Evolutionary conservation across 169 alveolate species (phyloP).

Genomic region (Eimeria falciformis): DNA sequence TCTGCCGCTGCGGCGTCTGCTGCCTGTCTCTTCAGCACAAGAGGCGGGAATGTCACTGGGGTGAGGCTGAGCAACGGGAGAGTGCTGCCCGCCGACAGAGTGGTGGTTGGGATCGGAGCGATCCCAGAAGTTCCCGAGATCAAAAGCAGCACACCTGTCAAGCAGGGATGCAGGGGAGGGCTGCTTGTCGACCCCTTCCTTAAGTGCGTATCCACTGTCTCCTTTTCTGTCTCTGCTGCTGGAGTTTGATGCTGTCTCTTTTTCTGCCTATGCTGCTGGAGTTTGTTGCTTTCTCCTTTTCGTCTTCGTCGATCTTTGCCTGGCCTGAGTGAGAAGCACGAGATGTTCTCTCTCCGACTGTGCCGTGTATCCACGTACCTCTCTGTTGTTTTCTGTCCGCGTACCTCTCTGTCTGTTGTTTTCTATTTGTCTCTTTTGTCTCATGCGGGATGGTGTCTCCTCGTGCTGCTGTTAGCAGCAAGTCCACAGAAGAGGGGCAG

Average conservation of each 20-base stretch:
- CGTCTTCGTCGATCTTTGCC: too few species aligned
- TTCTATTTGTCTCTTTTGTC: neutral
- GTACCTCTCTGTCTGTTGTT: too few species aligned
- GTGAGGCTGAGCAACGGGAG: slow-evolving; percentile 74
- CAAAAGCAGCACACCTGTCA: neutral
- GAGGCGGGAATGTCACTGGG: slow-evolving; percentile 67
- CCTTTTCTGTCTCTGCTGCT: neutral
- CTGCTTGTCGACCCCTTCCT: neutral
- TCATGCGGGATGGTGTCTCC: too few species aligned
- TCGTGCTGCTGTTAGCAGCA: too few species aligned
- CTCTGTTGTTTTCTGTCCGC: neutral
- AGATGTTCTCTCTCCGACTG: too few species aligned
- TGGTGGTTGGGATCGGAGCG: slow-evolving; percentile 74
- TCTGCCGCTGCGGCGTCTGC: neutral
- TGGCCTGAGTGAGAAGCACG: too few species aligned
- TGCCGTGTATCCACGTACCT: too few species aligned
- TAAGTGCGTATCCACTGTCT: neutral
- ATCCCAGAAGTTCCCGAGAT: slow-evolving; percentile 57
- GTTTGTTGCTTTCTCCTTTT: neutral
- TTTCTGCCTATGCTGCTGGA: neutral
- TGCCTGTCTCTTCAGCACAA: slow-evolving; percentile 35
- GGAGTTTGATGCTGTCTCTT: neutral
- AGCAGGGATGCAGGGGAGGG: neutral
- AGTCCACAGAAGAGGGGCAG: neutral
- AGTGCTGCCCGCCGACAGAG: slow-evolving; percentile 75